These are phyloP conservation scores for Zymoseptoria pseudotritici DNA, from an alignment of 2,329 filamentous ascomycete species.

Conservation along the genomic window DNA sequence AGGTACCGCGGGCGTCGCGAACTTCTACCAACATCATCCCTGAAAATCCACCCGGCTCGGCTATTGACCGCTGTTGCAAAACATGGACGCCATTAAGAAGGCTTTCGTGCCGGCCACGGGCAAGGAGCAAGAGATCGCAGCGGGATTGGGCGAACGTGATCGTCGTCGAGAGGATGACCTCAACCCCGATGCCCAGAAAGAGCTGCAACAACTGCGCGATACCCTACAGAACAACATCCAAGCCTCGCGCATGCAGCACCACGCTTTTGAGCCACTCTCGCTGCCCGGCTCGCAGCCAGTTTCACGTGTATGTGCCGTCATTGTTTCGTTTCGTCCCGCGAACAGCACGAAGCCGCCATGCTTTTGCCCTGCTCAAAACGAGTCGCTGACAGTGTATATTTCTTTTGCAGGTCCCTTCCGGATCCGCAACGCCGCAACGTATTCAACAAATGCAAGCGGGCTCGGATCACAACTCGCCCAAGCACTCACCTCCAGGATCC, in stretches of 20 bases:
- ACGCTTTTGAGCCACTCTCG: constrained; percentile 84
- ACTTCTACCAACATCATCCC: neutral
- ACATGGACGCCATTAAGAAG: constrained; percentile 13
- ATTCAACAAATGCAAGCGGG: constrained; percentile 35
- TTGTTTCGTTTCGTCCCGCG: neutral
- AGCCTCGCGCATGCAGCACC: constrained; percentile 74
- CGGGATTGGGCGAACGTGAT: constrained; percentile 4
- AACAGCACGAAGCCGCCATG: neutral
- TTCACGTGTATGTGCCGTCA: constrained; percentile 56
- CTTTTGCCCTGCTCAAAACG: neutral
- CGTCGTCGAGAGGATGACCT: constrained; percentile 16
- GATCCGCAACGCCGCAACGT: constrained; percentile 31
- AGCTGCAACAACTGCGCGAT: constrained; percentile 64
- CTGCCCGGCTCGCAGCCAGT: constrained; percentile 78
- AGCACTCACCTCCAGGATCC: constrained; percentile 58
- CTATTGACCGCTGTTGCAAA: neutral
- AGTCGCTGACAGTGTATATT: constrained; percentile 17
- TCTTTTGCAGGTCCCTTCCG: constrained; percentile 40
- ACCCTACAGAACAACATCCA: constrained; percentile 71
- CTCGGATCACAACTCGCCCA: constrained; percentile 47
- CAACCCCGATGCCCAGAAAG: constrained; percentile 31
- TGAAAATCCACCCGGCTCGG: neutral
- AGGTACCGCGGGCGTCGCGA: neutral
- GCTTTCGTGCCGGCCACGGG: constrained; percentile 10
- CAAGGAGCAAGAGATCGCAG: constrained; percentile 3